Percentiles rank a stretch among this genome's conserved stretches.
Conservation (phyloP, 179 eudicot genomes). For the Nepenthes alata region DNA sequence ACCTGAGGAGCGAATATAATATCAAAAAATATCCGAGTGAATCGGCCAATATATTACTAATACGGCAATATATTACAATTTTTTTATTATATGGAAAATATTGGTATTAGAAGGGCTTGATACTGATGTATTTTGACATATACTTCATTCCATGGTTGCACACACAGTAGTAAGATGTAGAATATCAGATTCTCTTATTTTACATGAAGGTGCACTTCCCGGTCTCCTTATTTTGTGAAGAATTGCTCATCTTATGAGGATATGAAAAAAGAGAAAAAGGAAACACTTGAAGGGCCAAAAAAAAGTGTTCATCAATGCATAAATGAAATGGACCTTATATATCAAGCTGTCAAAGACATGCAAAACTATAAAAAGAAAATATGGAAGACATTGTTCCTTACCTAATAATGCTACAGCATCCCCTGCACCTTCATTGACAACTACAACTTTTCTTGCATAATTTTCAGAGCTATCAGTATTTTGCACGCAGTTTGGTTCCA, state of each 20-base stretch:
- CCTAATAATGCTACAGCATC: conserved; percentile 74
- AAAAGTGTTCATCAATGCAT: background rate
- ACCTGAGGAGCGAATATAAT: too few species aligned
- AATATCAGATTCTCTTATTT: background rate
- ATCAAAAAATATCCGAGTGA: too few species aligned
- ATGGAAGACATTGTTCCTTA: conserved; percentile 14
- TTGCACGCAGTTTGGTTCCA: conserved; percentile 3
- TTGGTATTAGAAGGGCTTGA: too few species aligned
- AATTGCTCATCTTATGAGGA: background rate
- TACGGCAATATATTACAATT: too few species aligned
- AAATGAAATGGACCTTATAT: background rate
- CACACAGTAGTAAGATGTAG: too few species aligned
- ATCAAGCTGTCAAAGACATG: background rate
- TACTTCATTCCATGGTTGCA: too few species aligned
- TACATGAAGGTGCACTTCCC: background rate
- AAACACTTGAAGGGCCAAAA: background rate
- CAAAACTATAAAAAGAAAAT: background rate
- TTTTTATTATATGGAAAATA: too few species aligned
- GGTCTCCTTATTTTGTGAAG: background rate
- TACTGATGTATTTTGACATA: too few species aligned
- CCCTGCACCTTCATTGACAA: conserved; percentile 89
- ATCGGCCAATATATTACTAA: too few species aligned
- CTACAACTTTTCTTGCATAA: conserved; percentile 34
- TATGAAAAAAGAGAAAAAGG: background rate
- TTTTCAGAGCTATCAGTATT: conserved; percentile 12